Base-by-base conservation (phyloP, 2,329 filamentous ascomycete genomes). In the Nigrospora oryzae region DNA sequence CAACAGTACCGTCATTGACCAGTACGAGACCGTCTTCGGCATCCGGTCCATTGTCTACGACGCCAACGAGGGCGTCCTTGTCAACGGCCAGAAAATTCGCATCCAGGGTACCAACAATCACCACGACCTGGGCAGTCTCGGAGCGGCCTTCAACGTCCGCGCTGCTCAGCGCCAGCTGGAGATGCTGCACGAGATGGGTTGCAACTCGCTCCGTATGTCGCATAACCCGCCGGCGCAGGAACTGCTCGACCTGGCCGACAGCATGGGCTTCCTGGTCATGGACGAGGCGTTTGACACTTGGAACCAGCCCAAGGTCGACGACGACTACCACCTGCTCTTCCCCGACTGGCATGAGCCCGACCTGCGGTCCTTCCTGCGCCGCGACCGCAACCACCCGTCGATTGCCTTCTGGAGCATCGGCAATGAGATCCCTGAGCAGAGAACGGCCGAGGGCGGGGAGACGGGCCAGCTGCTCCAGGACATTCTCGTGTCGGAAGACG, bases 231-330 rank as follows among this genome's bases (percentile, higher is more conserved):
- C 74, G 0, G 71, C 73, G 0, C 63, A 70, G 0, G 73, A 75
- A 48, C 55, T 75, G 0, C 63, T 78, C 1, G 67, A 74, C 11
- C 51, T 77, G 7, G 64, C 73, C 1, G 74, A 79, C 51, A 55
- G 59, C 2, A 57, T 72, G 54, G 74, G 74, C 0, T 67, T 77
- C 46, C 40, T 78, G 4, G 69, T 77, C 4, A 55, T 77, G 34
- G 70, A 75, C 49, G 74, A 79, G 57, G 69, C 74, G 15, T 78
- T 77, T 49, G 75, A 78, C 53, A 59, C 54, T 10, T 79, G 74
- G 74, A 51, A 62, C n/a, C 52, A 38, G n/a, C 48, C 57, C 16
- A 78, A 78, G 54, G 68, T 61, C 0, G 48, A 49, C 1, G 69
- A 71, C 48, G 75, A 77, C 53, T 77, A 71, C 51, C 69, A 75